Percentiles rank a stretch among this genome's conserved stretches.
These are phyloP conservation scores for Amylostereum areolatum DNA, from an alignment of 1,284 basidiomycete genomes.

Conservation along the genomic window DNA sequence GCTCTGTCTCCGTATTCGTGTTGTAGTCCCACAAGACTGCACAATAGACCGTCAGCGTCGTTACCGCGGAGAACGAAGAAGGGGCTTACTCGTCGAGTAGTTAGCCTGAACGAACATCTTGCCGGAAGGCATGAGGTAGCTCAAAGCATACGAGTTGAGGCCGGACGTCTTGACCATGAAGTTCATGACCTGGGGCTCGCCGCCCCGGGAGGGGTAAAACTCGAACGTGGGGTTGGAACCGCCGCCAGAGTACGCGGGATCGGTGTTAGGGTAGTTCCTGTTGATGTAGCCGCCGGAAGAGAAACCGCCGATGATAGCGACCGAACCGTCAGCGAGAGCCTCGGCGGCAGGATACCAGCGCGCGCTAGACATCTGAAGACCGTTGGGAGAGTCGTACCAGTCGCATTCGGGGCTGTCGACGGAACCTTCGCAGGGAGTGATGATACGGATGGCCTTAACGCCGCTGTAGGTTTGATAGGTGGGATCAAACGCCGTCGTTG, in stretches of 20 bases:
- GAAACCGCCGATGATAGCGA: conserved; percentile 78
- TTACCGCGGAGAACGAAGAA: conserved; percentile 7
- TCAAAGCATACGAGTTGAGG: conserved; percentile 85
- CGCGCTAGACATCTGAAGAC: conserved; percentile 68
- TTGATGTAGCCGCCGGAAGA: conserved; percentile 87
- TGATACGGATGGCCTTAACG: conserved; percentile 60
- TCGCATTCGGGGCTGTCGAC: conserved; percentile 55
- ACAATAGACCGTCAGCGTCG: not conserved
- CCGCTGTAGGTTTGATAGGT: conserved; percentile 66
- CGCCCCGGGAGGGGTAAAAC: conserved; percentile 72
- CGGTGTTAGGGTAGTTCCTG: conserved; percentile 67
- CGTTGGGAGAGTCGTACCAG: conserved; percentile 71
- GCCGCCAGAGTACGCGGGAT: conserved; percentile 60
- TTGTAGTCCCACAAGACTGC: conserved; percentile 60
- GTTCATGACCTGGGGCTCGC: conserved; percentile 56
- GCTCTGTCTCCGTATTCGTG: conserved; percentile 53
- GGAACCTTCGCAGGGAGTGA: conserved; percentile 65
- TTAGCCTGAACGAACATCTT: conserved; percentile 85
- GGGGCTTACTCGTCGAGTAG: conserved; percentile 58
- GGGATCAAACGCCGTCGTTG: conserved; percentile 48
- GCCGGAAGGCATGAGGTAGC: conserved; percentile 82
- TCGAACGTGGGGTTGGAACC: conserved; percentile 69
- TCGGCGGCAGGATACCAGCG: conserved; percentile 91
- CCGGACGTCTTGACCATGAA: conserved; percentile 83
- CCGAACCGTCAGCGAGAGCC: conserved; percentile 57